Evolutionary conservation across 176 grass and related monocot species (phyloP).

Genomic region (Coix lacrymajobi): DNA sequence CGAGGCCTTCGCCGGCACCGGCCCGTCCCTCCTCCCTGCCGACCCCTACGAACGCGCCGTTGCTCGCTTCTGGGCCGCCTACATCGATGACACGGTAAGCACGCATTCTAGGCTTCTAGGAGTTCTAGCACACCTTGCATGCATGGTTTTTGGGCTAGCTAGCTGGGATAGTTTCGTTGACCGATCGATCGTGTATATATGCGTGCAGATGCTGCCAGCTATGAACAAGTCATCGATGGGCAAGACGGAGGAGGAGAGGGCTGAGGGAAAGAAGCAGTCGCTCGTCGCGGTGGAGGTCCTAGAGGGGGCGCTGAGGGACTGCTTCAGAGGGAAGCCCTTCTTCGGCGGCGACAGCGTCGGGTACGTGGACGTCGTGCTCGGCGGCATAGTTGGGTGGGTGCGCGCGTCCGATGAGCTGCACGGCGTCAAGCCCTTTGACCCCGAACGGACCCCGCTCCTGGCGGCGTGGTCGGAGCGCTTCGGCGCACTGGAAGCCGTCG

Average conservation of each 20-base stretch:
- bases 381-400: slow-evolving; percentile 1
- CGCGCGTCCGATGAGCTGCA: neutral
- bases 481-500: slow-evolving; percentile 15
- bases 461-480: slow-evolving; percentile 41
- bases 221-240: neutral
- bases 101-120: no score
- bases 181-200: neutral
- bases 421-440: slow-evolving; percentile 10
- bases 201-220: slow-evolving; percentile 7
- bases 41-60: slow-evolving; percentile 24
- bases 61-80: slow-evolving; percentile 38
- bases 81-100: slow-evolving; percentile 52
- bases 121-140: no score
- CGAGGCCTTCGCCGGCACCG: slow-evolving; percentile 30
- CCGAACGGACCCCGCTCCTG: slow-evolving; percentile 29
- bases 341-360: slow-evolving; percentile 49
- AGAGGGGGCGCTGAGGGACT: slow-evolving; percentile 35
- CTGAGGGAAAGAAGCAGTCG: slow-evolving; percentile 1
- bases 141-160: no score
- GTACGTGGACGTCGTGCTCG: slow-evolving; percentile 43
- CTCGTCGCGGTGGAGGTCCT: neutral
- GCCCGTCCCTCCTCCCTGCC: slow-evolving; percentile 14
- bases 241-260: slow-evolving; percentile 39
- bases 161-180: neutral
- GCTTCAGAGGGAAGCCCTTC: slow-evolving; percentile 35